A percentile compares a stretch with the other conserved stretches of the same genome.
Conservation (phyloP, 2,329 filamentous ascomycete genomes). For the Zymoseptoria ardabiliae region DNA sequence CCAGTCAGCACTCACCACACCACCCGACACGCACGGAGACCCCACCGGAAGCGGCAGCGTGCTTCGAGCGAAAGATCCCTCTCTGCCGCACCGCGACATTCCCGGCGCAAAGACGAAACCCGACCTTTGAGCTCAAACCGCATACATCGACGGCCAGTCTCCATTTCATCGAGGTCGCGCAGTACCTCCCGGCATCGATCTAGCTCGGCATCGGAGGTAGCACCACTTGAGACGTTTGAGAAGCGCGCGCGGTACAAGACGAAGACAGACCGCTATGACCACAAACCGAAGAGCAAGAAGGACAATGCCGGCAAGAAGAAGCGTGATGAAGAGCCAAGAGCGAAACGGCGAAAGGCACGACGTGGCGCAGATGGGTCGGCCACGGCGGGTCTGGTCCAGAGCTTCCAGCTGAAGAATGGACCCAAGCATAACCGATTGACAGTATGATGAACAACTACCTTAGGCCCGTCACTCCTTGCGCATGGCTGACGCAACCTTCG, state of each 20-base stretch:
- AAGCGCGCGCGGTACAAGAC: conserved; percentile 42
- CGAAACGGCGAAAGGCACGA: conserved; percentile 29
- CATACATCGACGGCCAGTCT: conserved; percentile 2
- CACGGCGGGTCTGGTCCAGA: conserved; percentile 33
- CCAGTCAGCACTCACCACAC: neutral
- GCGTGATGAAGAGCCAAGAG: conserved; percentile 13
- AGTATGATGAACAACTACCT: conserved; percentile 28
- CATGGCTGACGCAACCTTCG: neutral
- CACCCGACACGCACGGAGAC: conserved; percentile 4
- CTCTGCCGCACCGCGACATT: neutral
- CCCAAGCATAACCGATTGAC: conserved; percentile 39
- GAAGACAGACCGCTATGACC: conserved; percentile 39
- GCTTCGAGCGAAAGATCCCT: conserved; percentile 30
- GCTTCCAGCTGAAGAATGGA: conserved; percentile 41
- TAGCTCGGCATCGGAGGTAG: conserved; percentile 1
- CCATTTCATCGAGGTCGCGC: conserved; percentile 1
- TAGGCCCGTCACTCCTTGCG: neutral
- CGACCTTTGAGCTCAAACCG: conserved; percentile 9
- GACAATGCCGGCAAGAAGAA: conserved; percentile 12
- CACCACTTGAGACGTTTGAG: conserved; percentile 30
- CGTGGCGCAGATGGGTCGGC: conserved; percentile 32
- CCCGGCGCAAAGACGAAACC: neutral
- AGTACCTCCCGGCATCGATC: conserved; percentile 1
- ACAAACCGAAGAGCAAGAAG: conserved; percentile 30
- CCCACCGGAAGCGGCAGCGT: conserved; percentile 28